phyloP scores from a whole-genome alignment of 2,329 filamentous ascomycete genomes.

The Claviceps maximensis region DNA sequence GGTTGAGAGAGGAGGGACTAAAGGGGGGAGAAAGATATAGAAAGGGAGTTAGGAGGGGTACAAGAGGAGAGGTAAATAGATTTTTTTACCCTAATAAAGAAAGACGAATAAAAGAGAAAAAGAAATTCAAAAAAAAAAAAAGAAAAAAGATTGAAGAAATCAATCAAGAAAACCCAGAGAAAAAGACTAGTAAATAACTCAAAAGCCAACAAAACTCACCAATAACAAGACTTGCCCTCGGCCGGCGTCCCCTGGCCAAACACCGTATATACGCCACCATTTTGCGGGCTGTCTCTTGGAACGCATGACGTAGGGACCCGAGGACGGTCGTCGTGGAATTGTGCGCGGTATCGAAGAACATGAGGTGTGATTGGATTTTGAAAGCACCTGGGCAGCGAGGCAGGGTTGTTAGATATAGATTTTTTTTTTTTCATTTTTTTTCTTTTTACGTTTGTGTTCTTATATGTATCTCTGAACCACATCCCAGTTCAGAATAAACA shows the following conservation, averaged over 20 bases:
- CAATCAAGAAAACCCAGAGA: too few relatives aligned
- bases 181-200: too few relatives aligned
- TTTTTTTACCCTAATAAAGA: too few relatives aligned
- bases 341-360: slow-evolving; percentile 70
- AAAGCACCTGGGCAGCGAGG: slow-evolving; percentile 41
- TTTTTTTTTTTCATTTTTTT: not conserved
- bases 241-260: slow-evolving; percentile 43
- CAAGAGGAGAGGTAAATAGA: not conserved
- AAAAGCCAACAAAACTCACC: slow-evolving; percentile 30
- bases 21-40: slow-evolving; percentile 1
- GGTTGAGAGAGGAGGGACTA: too few relatives aligned
- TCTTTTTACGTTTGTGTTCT: too few relatives aligned
- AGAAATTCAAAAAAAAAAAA: too few relatives aligned
- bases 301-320: slow-evolving; percentile 60
- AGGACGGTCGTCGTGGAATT: slow-evolving; percentile 60
- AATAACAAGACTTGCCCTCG: slow-evolving; percentile 46
- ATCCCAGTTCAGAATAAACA: not conserved
- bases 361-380: slow-evolving; percentile 71
- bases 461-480: not conserved
- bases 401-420: not conserved
- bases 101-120: not conserved
- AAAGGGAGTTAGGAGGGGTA: not conserved
- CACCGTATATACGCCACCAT: slow-evolving; percentile 49
- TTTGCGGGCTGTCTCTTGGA: slow-evolving; percentile 67
- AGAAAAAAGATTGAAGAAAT: too few relatives aligned